These are phyloP conservation scores for Podila horticola DNA, from an alignment of 192 early-diverging fungal species.

Conservation along the genomic window DNA sequence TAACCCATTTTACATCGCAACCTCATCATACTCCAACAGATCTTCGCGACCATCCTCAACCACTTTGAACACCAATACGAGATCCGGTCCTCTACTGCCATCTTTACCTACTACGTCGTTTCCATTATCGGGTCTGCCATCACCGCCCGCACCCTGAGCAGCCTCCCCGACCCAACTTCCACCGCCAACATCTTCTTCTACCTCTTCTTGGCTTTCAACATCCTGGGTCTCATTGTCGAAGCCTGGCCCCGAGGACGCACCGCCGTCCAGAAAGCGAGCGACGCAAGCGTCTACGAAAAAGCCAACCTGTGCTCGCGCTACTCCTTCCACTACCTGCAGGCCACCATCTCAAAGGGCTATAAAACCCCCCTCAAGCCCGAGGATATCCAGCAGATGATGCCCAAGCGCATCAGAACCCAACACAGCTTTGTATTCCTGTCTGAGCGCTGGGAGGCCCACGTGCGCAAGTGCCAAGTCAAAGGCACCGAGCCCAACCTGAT, in stretches of 20 bases:
- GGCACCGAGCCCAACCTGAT: conserved; percentile 17
- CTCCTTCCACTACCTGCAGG: conserved; percentile 24
- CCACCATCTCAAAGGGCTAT: conserved; percentile 20
- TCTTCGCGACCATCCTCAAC: neutral
- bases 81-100: neutral
- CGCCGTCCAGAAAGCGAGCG: conserved; percentile 11
- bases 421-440: conserved; percentile 1
- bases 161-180: neutral
- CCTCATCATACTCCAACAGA: neutral
- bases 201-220: neutral
- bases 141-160: neutral
- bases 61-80: conserved; percentile 6
- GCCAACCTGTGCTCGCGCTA: conserved; percentile 35
- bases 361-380: conserved; percentile 12
- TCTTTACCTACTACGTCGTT: neutral
- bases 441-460: conserved; percentile 12
- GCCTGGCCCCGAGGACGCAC: conserved; percentile 26
- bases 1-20: neutral
- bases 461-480: conserved; percentile 7
- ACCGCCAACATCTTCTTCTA: conserved; percentile 2
- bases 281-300: conserved; percentile 14
- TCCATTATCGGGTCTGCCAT: neutral
- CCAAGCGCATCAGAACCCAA: conserved; percentile 2
- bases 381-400: conserved; percentile 26
- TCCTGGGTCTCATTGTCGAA: conserved; percentile 10